Evolutionary conservation across 1,284 basidiomycete genomes (phyloP), one percentile per base, ranked within the genome.

Genomic region (Ganoderma boninense): DNA sequence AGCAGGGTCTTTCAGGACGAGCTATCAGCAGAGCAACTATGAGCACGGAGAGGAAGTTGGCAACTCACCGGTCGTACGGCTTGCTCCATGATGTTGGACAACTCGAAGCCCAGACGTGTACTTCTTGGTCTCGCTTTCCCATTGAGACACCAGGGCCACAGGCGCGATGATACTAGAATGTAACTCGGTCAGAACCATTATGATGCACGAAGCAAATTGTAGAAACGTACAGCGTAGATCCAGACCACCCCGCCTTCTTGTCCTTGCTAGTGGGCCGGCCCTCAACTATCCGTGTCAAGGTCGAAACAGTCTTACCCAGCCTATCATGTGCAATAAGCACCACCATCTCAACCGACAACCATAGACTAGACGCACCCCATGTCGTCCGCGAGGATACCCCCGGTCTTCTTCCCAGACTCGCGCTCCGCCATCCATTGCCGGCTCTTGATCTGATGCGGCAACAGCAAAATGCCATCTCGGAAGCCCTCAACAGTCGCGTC

Each of bases 271-370:
- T 89, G 4, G 93, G 88, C 5, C 87, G 85, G 1, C 93, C 93
- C 69, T 95, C 93, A 0, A 94, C 89, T 52, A 98, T 95, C 0
- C 95, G 87, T 0, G 93, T 89, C 8, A 98, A 83, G 0, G 94
- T 95, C 78, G 98, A 97, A n/a, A 97, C 94, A 0, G 96, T 98
- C 83, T 98, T 97, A 1, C 95, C 96, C 1, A 97, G 86, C 73
- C 92, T 93, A 67, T 20, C 57, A 0, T 8, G 35, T 8, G 35
- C 32, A 60, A 20, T 60, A 35, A 60, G 7, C 32, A 23, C 4
- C 42, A 32, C n/a, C 38, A 35, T 3, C 14, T 35, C 10, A 20
- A 23, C 16, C 64, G 38, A 32, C 35, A 43, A 16, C 23, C 29
- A 56, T 29, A 5, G 5, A 62, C 29, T 23, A n/a, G 76, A 76